These are phyloP conservation scores for Linum tenue DNA, from an alignment of 345 rosid species.

Conservation along the genomic window DNA sequence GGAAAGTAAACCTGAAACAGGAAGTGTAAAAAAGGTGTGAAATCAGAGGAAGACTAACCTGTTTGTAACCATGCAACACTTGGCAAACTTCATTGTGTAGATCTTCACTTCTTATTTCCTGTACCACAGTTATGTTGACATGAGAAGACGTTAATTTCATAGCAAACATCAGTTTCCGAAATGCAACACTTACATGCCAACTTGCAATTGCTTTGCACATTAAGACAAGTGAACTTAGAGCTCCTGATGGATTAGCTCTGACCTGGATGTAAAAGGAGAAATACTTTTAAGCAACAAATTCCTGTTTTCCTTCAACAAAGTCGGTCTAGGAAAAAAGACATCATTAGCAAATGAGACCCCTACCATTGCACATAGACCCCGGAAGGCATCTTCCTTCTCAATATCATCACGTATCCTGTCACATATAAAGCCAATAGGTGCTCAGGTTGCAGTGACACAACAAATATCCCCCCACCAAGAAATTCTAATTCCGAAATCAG, in stretches of 20 bases:
- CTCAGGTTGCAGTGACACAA: neutral
- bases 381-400: conserved; percentile 97
- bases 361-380: conserved; percentile 97
- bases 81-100: conserved; percentile 79
- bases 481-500: neutral
- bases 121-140: neutral
- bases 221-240: conserved; percentile 71
- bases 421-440: conserved; percentile 6
- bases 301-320: neutral
- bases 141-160: neutral
- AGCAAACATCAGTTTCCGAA: neutral
- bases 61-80: conserved; percentile 88
- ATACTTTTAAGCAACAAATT: neutral
- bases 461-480: conserved; percentile 3
- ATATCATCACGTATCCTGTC: conserved; percentile 90
- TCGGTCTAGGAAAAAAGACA: neutral
- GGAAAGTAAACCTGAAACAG: neutral
- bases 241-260: conserved; percentile 86
- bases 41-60: conserved; percentile 30
- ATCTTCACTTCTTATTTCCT: conserved; percentile 87
- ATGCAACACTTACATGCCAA: conserved; percentile 69
- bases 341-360: conserved; percentile 7
- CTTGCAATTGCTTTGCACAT: conserved; percentile 92
- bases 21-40: neutral
- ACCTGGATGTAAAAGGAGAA: conserved; percentile 39